Evolutionary conservation across 495 filamentous ascomycete species (phyloP), one percentile per base, ranked within the genome.

Genomic region (Neurospora sp.): DNA sequence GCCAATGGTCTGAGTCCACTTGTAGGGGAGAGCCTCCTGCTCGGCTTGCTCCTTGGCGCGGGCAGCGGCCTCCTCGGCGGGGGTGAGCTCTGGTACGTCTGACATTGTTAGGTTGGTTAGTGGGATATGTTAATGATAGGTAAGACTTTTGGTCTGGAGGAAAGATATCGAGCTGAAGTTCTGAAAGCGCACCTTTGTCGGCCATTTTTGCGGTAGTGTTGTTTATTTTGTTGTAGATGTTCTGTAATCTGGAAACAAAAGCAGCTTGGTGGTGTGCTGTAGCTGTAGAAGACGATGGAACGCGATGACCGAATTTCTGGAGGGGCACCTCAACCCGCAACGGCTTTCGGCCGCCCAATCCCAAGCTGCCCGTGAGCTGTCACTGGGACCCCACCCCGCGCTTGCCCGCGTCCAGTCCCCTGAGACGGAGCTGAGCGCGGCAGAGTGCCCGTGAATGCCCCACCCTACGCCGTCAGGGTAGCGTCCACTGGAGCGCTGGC

Each of bases 1-100:
- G 74, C 88, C 86, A 82, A 99, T 98, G n/a, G 91, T 94, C 82
- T 99, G 96, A 3, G 89, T 92, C 96, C 96, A 99, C 84, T 96
- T 94, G 90, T 99, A 99, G 5, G 96, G 96, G 11, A 99, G 90
- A 54, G 90, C 87, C 27, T 92, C 93, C 85, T 99, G 96, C 82
- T 98, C 96, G 41, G 90, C 92, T 39, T 87, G 87, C 82, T 99
- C 94, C 80, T 91, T 90, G 72, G 89, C 90, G 79, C 90, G 90
- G 79, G 90, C 89, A 39, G 90, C 91, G 42, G 89, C 89, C 79
- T 94, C 91, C 76, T 89, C 82, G 69, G 88, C 88, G 44, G 85
- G 81, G 69, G 88, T 86, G 27, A 81, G 86, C 62, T 89, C 89
- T 75, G 84, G 72, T 69, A 35, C 54, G 54, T 66, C 54, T 66